A percentile compares a stretch with the other conserved stretches of the same genome.
phyloP scores from a whole-genome alignment of 345 rosid species.

The Aquilaria yunnanensis region DNA sequence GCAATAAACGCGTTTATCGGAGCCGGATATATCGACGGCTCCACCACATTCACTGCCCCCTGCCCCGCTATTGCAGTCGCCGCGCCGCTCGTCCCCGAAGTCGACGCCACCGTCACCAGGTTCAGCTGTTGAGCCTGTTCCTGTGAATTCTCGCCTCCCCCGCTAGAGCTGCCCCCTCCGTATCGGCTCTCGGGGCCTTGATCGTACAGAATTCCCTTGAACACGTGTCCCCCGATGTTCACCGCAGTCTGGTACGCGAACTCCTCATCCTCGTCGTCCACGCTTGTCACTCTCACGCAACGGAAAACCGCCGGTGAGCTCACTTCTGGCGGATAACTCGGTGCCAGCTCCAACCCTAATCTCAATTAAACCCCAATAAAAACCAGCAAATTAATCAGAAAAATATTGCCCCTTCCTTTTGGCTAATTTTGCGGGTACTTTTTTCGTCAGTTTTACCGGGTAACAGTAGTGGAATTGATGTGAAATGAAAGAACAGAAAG shows the following conservation, averaged over 20 bases:
- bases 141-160: constrained; percentile 32
- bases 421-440: constrained; percentile 9
- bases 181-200: constrained; percentile 30
- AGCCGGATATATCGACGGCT: constrained; percentile 57
- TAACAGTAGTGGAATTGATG: constrained; percentile 30
- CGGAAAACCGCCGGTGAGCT: constrained; percentile 55
- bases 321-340: constrained; percentile 48
- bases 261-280: constrained; percentile 50
- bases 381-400: neutral
- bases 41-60: constrained; percentile 1
- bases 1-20: constrained; percentile 72
- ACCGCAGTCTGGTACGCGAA: constrained; percentile 73
- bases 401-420: neutral
- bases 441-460: constrained; percentile 46
- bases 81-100: constrained; percentile 26
- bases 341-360: constrained; percentile 56
- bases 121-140: constrained; percentile 26
- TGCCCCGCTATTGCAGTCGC: constrained; percentile 9
- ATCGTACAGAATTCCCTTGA: constrained; percentile 67
- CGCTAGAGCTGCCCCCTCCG: constrained; percentile 39
- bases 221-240: constrained; percentile 65
- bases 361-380: neutral
- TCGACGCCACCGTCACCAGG: constrained; percentile 47
- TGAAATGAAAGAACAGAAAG: constrained; percentile 9
- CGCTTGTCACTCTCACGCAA: constrained; percentile 51